phyloP scores from a whole-genome alignment of 1,284 basidiomycete species.

The Erythrobasidium hasegawianum region DNA sequence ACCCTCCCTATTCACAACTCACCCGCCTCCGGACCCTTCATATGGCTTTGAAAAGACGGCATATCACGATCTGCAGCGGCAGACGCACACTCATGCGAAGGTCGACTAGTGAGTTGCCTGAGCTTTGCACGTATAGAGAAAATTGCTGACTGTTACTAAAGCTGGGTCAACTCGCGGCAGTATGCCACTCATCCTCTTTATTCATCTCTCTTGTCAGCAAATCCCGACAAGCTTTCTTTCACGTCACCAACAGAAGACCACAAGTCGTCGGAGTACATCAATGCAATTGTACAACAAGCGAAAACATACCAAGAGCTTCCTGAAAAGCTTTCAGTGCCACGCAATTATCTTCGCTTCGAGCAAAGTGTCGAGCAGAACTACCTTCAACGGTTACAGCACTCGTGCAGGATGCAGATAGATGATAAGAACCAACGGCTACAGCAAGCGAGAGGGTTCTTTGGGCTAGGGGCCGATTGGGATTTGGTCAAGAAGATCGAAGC shows the following conservation, averaged over 20 bases:
- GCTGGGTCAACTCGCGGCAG: slow-evolving; percentile 73
- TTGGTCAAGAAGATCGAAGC: slow-evolving; percentile 66
- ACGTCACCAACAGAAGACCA: slow-evolving; percentile 20
- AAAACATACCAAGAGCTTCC: slow-evolving; percentile 44
- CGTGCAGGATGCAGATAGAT: slow-evolving; percentile 66
- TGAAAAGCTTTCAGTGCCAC: slow-evolving; percentile 43
- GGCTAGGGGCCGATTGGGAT: slow-evolving; percentile 81
- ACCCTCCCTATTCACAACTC: slow-evolving; percentile 64
- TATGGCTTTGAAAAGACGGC: slow-evolving; percentile 67
- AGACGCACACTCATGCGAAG: slow-evolving; percentile 64
- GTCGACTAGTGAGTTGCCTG: slow-evolving; percentile 59
- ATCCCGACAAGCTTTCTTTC: slow-evolving; percentile 39
- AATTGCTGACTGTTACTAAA: not conserved
- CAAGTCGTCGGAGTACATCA: slow-evolving; percentile 29
- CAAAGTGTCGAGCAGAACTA: slow-evolving; percentile 66
- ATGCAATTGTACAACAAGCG: slow-evolving; percentile 26
- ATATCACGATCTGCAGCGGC: slow-evolving; percentile 57
- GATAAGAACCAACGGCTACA: slow-evolving; percentile 64
- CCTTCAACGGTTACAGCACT: slow-evolving; percentile 63
- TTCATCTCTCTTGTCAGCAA: slow-evolving; percentile 36
- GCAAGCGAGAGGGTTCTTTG: slow-evolving; percentile 76
- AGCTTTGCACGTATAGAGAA: not conserved
- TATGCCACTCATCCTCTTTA: slow-evolving; percentile 68
- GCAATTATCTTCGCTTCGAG: slow-evolving; percentile 59
- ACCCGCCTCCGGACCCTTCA: slow-evolving; percentile 69